Base-by-base conservation (phyloP, 192 early-diverging fungal genomes). In the Thoreauomyces humboldtii region DNA sequence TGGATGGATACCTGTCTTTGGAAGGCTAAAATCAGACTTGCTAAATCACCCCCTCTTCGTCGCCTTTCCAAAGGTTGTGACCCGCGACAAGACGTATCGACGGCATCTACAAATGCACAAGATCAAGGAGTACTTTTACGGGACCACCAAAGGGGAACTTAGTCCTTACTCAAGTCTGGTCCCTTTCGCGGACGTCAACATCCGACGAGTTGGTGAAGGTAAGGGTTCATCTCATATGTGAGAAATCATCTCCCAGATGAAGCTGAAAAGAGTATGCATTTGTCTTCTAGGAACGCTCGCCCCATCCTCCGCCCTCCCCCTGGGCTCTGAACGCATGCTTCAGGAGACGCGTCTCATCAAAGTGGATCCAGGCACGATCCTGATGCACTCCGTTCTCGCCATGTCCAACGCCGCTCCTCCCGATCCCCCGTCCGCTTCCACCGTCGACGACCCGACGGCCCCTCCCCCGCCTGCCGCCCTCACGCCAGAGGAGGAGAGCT, bases 91-190 rank as follows among this genome's bases (percentile, higher is more conserved):
- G 7, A 55, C 69, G 0, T 92, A 81, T 65, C 67, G 89, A 17
- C 77, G 85, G 25, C 88, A 91, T 35, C 50, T 79, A 3, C 89
- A 93, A 65, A 78, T 83, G 33, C 77, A 86, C 29, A 85, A 82
- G 52, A 91, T 99, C 7, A 82, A 85, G 7, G 91, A 92, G 61
- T 99, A 99, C 76, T 99, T 99, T 80, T 96, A 98, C 73, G 96
- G 96, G 0, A 90, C 90, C 0, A 34, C 75, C 0, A 85, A 88
- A 45, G 82, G 73, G 33, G 91, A 92, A 56, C 70, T 91, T 7
- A 85, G 84, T 9, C 94, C 96, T 15, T 98, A 91, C 66, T 89
- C 88, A 1, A 89, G 87, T 29, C 82, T 90, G 22, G 85, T 93
- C 28, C 77, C 80, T 25, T 96, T 90, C 53, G 58, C 86, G 12